phyloP scores from a whole-genome alignment of 129 eudicot species.

The Solidago caesia region DNA sequence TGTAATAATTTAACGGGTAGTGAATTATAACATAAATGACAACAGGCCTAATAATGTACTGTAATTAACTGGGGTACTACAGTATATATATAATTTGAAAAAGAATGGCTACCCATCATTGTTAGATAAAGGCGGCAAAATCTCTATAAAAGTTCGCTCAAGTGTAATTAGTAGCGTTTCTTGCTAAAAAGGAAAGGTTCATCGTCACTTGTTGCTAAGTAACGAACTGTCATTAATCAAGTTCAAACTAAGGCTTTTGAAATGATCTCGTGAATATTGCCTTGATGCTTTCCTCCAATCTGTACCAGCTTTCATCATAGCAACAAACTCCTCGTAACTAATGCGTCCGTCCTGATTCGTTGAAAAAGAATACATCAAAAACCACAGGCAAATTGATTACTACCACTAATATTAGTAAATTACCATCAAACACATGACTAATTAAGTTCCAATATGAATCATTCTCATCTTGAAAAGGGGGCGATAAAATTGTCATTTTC shows the following conservation, averaged over 20 bases:
- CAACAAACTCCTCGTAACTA: constrained; percentile 75
- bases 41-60: too few species aligned
- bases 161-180: neutral
- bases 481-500: neutral
- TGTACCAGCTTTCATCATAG: constrained; percentile 90
- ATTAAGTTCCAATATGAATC: neutral
- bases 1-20: too few species aligned
- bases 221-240: constrained; percentile 65
- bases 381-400: neutral
- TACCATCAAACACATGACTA: neutral
- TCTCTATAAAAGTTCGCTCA: constrained; percentile 3
- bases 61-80: too few species aligned
- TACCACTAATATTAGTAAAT: neutral
- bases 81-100: neutral
- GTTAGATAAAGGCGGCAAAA: neutral
- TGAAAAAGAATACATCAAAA: neutral
- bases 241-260: constrained; percentile 63
- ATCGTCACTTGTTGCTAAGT: constrained; percentile 34
- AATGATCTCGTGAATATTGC: constrained; percentile 73
- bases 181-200: neutral
- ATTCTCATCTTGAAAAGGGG: neutral
- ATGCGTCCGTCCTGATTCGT: constrained; percentile 76
- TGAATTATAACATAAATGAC: too few species aligned
- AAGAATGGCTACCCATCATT: neutral
- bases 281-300: constrained; percentile 90